Conservation (phyloP, 1,139 yeast species). For the Citeromyces hawaiiensis region DNA sequence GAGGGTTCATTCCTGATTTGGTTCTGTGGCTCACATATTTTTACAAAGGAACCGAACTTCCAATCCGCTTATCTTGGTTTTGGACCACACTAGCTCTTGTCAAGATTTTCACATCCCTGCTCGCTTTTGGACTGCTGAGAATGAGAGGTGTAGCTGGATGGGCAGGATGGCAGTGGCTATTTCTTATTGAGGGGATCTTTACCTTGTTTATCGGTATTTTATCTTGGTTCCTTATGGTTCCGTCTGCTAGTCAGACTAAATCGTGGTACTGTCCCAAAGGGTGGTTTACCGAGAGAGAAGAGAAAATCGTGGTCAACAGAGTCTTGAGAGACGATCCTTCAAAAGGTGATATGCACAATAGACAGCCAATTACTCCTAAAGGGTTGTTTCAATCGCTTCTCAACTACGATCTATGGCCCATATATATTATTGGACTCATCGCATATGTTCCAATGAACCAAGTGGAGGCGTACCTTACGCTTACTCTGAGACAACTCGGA, state of each 20-base stretch:
- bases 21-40: constrained; percentile 42
- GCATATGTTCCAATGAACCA: constrained; percentile 27
- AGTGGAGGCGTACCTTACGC: constrained; percentile 24
- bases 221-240: constrained; percentile 37
- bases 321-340: constrained; percentile 52
- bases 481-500: constrained; percentile 27
- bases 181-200: constrained; percentile 55
- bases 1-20: constrained; percentile 44
- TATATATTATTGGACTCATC: constrained; percentile 34
- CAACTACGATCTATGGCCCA: constrained; percentile 47
- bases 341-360: constrained; percentile 55
- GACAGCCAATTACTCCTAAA: constrained; percentile 34
- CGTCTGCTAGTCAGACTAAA: constrained; percentile 43
- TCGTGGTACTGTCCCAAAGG: constrained; percentile 5
- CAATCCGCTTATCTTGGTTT: constrained; percentile 34
- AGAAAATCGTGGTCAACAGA: constrained; percentile 44
- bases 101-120: constrained; percentile 22
- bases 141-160: constrained; percentile 21
- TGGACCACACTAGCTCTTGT: constrained; percentile 31
- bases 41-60: constrained; percentile 35
- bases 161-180: constrained; percentile 71
- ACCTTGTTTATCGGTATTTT: constrained; percentile 34
- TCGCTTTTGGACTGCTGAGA: constrained; percentile 26
- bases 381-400: constrained; percentile 25
- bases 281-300: constrained; percentile 27